These are phyloP conservation scores for Onygena corvina DNA, from an alignment of 2,329 filamentous ascomycete species.

Conservation along the genomic window DNA sequence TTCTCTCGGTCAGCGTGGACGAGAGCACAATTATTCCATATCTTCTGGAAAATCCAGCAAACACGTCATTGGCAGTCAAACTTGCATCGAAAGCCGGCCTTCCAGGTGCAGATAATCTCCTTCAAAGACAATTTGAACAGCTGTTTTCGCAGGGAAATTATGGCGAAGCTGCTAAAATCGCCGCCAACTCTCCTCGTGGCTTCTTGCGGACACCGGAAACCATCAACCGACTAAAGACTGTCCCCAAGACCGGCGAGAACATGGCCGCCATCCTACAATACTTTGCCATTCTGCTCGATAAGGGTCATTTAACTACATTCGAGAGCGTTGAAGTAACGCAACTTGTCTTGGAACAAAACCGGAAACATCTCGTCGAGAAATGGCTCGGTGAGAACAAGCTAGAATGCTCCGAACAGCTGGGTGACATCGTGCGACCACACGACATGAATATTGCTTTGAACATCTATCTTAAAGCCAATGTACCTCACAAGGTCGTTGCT, in stretches of 20 bases:
- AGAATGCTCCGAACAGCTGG: slow-evolving; percentile 88
- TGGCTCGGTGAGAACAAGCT: slow-evolving; percentile 96
- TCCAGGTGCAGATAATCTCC: slow-evolving; percentile 85
- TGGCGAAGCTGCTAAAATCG: slow-evolving; percentile 82
- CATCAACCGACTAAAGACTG: slow-evolving; percentile 87
- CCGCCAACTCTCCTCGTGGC: slow-evolving; percentile 88
- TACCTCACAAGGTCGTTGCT: slow-evolving; percentile 86
- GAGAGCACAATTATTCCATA: slow-evolving; percentile 87
- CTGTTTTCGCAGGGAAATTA: slow-evolving; percentile 70
- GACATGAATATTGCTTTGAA: slow-evolving; percentile 76
- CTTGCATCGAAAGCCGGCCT: slow-evolving; percentile 88
- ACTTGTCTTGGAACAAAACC: slow-evolving; percentile 82
- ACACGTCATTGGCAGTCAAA: slow-evolving; percentile 87
- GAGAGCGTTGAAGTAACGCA: slow-evolving; percentile 89
- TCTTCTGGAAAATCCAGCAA: slow-evolving; percentile 89
- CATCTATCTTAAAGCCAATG: slow-evolving; percentile 84
- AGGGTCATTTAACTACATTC: slow-evolving; percentile 81
- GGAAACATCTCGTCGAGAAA: slow-evolving; percentile 93
- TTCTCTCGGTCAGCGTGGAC: slow-evolving; percentile 85
- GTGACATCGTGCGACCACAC: slow-evolving; percentile 82
- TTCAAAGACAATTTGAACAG: slow-evolving; percentile 84
- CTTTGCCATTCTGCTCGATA: slow-evolving; percentile 93
- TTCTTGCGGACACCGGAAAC: slow-evolving; percentile 91
- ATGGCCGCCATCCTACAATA: slow-evolving; percentile 94
- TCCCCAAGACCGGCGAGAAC: slow-evolving; percentile 59